Conservation (phyloP, 306 rosid genomes). For the Coriaria nepalensis region DNA sequence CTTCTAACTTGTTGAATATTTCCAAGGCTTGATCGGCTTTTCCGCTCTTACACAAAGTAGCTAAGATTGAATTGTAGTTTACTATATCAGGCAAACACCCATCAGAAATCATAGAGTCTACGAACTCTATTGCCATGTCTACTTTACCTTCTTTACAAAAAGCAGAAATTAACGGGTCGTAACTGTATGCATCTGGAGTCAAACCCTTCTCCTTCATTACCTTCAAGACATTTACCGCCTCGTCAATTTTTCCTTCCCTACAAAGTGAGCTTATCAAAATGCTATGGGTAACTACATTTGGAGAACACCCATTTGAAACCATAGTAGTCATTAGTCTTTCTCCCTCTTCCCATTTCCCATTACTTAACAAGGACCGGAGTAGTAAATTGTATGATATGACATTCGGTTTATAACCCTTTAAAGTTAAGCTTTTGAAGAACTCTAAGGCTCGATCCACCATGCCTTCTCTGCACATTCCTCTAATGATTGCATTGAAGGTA, state of each 20-base stretch:
- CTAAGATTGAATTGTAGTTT: constrained; percentile 66
- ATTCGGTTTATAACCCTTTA: constrained; percentile 51
- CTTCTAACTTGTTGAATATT: constrained; percentile 54
- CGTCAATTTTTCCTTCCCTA: constrained; percentile 46
- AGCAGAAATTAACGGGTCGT: constrained; percentile 66
- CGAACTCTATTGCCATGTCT: constrained; percentile 47
- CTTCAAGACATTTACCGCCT: constrained; percentile 52
- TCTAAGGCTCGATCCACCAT: constrained; percentile 56
- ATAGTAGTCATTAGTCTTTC: constrained; percentile 46
- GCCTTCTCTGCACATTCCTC: constrained; percentile 66
- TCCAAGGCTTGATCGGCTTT: constrained; percentile 47
- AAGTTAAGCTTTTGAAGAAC: constrained; percentile 29
- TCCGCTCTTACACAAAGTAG: constrained; percentile 61
- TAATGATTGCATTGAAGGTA: constrained; percentile 52
- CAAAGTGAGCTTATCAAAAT: constrained; percentile 54
- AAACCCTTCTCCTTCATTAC: constrained; percentile 66
- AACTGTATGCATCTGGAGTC: constrained; percentile 65
- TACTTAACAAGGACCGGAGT: constrained; percentile 42
- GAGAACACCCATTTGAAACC: constrained; percentile 49
- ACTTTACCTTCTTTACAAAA: constrained; percentile 61
- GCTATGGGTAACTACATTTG: constrained; percentile 53
- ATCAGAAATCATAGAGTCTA: constrained; percentile 59
- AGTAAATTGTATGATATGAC: constrained; percentile 52
- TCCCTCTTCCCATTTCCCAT: constrained; percentile 53
- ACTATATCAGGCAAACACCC: constrained; percentile 73